Evolutionary conservation across 345 rosid genomes (phyloP).

Genomic region (Carallia brachiata): DNA sequence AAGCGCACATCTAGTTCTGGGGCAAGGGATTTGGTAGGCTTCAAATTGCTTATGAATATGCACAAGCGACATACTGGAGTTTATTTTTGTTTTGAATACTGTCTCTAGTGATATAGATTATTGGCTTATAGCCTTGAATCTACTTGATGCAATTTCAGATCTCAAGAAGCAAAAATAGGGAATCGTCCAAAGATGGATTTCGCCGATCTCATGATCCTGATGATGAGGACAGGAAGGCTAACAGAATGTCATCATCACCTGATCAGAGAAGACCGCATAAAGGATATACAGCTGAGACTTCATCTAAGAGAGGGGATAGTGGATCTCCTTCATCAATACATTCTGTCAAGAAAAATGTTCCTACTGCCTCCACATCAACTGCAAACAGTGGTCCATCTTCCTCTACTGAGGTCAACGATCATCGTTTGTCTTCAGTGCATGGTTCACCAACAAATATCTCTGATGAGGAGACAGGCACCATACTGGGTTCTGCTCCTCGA

Average conservation of each 20-base stretch:
- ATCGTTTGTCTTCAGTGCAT: conserved; percentile 54
- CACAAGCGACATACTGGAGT: too few relatives aligned
- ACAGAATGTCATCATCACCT: conserved; percentile 52
- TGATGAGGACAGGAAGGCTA: conserved; percentile 54
- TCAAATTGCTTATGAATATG: not conserved
- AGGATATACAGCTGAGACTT: conserved; percentile 41
- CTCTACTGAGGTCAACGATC: conserved; percentile 65
- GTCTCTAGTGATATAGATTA: conserved; percentile 1
- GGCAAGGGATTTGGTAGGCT: conserved; percentile 73
- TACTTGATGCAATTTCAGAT: conserved; percentile 36
- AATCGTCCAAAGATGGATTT: conserved; percentile 53
- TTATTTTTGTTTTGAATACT: not conserved
- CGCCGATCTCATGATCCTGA: conserved; percentile 50
- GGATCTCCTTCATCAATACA: conserved; percentile 31
- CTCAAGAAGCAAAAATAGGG: conserved; percentile 73
- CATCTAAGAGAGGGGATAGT: conserved; percentile 48
- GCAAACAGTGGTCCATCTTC: conserved; percentile 81
- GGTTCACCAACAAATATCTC: conserved; percentile 61
- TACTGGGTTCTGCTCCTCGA: conserved; percentile 50
- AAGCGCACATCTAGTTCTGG: conserved; percentile 77
- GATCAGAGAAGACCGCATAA: conserved; percentile 58
- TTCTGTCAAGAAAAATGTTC: conserved; percentile 40
- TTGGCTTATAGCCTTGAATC: conserved; percentile 2
- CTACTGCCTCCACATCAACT: conserved; percentile 48
- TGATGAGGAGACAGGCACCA: conserved; percentile 58